Evolutionary conservation across 2,329 filamentous ascomycete genomes (phyloP).

Genomic region (Hymenoscyphus linearis): DNA sequence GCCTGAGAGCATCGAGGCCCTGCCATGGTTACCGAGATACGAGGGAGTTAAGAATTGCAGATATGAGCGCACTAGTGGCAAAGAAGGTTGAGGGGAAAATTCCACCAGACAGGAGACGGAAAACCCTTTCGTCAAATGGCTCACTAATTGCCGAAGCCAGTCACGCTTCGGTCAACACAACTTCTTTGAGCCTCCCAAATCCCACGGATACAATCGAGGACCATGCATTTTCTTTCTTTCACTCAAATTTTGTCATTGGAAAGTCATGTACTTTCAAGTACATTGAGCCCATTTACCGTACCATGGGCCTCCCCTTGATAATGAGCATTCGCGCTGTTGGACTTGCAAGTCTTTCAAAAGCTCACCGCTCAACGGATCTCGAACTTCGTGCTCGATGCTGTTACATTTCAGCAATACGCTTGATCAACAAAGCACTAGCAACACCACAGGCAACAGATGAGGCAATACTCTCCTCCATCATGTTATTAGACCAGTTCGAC

Average conservation of each 20-base stretch:
- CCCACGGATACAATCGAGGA: background rate
- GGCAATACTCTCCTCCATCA: conserved; percentile 46
- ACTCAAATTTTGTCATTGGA: conserved; percentile 1
- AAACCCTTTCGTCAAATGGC: background rate
- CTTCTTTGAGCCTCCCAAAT: background rate
- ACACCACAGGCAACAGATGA: conserved; percentile 43
- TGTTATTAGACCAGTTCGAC: conserved; percentile 48
- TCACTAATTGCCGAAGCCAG: background rate
- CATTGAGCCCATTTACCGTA: background rate
- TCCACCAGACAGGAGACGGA: background rate
- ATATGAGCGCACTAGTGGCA: conserved; percentile 5
- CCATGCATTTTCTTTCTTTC: conserved; percentile 5
- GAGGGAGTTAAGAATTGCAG: conserved; percentile 4
- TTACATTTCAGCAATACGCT: conserved; percentile 43
- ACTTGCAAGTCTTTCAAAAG: conserved; percentile 45
- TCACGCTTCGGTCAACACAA: background rate
- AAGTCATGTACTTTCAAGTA: conserved; percentile 4
- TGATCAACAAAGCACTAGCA: conserved; percentile 42
- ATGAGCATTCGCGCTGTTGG: conserved; percentile 38
- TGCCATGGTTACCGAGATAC: conserved; percentile 11
- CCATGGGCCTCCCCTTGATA: background rate
- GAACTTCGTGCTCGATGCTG: conserved; percentile 43
- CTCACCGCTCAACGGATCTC: conserved; percentile 29
- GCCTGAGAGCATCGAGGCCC: background rate
- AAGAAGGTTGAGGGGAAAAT: background rate